Percentiles rank a stretch among this genome's conserved stretches.
Evolutionary conservation across 345 rosid species (phyloP).

Genomic region (Garcia nutans): DNA sequence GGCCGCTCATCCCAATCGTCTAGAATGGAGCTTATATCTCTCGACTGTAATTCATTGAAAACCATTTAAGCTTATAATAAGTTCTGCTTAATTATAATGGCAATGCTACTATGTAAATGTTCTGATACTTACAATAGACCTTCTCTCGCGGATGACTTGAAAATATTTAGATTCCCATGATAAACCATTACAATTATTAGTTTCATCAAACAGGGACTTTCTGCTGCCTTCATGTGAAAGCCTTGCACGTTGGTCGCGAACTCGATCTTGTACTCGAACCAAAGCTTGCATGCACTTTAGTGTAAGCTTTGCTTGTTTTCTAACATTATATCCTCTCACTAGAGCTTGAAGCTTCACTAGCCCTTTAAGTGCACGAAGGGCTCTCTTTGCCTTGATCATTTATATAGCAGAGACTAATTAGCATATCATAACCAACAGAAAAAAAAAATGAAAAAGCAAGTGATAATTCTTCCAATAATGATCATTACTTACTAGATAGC

Average conservation of each 20-base stretch:
- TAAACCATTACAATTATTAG: background rate
- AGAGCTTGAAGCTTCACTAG: slow-evolving; percentile 36
- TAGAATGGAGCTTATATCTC: slow-evolving; percentile 21
- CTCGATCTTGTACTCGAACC: slow-evolving; percentile 28
- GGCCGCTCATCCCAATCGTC: slow-evolving; percentile 36
- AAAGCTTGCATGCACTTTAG: slow-evolving; percentile 32
- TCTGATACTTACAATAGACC: slow-evolving; percentile 13
- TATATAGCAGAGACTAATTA: background rate
- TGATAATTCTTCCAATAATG: background rate
- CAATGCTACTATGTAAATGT: too few species aligned
- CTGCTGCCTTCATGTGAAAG: slow-evolving; percentile 25
- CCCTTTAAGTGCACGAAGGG: slow-evolving; percentile 30
- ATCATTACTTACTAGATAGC: slow-evolving; percentile 28
- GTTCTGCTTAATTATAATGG: too few species aligned
- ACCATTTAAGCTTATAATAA: background rate
- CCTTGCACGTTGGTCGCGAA: slow-evolving; percentile 24
- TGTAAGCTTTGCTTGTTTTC: slow-evolving; percentile 28
- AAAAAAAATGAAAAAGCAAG: background rate
- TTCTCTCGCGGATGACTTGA: slow-evolving; percentile 19
- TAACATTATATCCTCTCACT: slow-evolving; percentile 31
- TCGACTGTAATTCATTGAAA: slow-evolving; percentile 5
- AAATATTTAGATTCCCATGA: slow-evolving; percentile 17
- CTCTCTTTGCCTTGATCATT: slow-evolving; percentile 23
- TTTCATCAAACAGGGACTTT: slow-evolving; percentile 26
- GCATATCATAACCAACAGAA: background rate